These are phyloP conservation scores for Stagonosporopsis vannaccii DNA, from an alignment of 2,329 filamentous ascomycete species.

Conservation along the genomic window DNA sequence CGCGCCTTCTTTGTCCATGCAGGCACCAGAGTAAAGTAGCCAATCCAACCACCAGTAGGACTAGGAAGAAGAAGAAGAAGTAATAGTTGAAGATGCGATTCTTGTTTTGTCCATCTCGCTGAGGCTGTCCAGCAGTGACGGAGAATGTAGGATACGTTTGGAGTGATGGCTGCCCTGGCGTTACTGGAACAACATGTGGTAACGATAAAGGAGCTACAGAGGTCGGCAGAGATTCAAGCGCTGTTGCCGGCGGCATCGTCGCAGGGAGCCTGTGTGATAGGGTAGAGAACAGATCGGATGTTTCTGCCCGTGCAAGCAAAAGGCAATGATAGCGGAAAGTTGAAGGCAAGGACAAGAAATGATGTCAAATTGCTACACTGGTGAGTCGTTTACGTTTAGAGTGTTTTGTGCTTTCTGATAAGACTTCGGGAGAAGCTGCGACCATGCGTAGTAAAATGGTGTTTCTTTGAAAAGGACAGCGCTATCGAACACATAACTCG, in stretches of 20 bases:
- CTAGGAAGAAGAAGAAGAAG: conserved; percentile 66
- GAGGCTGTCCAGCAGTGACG: conserved; percentile 8
- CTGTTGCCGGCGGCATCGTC: conserved; percentile 9
- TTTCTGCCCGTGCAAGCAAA: background rate
- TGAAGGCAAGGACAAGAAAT: background rate
- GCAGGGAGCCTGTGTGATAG: background rate
- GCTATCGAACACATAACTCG: background rate
- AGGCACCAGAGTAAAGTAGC: conserved; percentile 54
- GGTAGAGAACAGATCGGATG: background rate
- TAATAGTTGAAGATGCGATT: conserved; percentile 55
- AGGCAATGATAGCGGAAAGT: background rate
- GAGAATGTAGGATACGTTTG: conserved; percentile 17
- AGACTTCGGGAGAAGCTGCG: background rate
- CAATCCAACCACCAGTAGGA: conserved; percentile 57
- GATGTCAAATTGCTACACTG: background rate
- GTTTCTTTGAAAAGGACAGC: background rate
- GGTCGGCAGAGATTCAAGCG: background rate
- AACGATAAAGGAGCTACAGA: background rate
- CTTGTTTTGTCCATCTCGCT: conserved; percentile 1
- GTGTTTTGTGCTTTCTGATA: conserved; percentile 1
- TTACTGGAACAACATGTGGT: background rate
- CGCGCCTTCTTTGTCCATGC: conserved; percentile 52
- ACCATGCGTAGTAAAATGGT: background rate
- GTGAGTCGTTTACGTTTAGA: background rate
- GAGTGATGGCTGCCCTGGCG: background rate